Conservation (phyloP, 208 protist genomes). For the Acanthamoeba culbertsoni region DNA sequence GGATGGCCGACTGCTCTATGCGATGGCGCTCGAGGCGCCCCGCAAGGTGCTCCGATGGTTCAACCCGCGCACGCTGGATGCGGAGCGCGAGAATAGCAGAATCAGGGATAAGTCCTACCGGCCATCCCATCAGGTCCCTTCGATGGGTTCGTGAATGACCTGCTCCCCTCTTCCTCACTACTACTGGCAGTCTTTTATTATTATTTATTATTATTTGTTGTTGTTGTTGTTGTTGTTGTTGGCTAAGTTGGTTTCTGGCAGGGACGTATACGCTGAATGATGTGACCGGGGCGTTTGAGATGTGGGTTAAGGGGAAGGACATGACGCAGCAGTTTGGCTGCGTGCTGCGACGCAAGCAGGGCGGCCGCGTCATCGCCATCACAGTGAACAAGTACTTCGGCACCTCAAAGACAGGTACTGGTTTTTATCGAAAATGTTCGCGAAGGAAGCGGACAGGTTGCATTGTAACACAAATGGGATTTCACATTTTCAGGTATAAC, state of each 20-base stretch:
- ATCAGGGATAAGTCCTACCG: background rate
- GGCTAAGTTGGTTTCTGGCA: too few relatives aligned
- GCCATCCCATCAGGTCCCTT: background rate
- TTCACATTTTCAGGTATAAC: background rate
- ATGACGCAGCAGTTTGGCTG: constrained; percentile 11
- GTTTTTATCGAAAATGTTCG: background rate
- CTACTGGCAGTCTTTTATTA: background rate
- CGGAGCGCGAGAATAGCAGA: background rate
- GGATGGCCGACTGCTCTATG: background rate
- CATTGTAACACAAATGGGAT: background rate
- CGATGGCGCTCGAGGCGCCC: constrained; percentile 16
- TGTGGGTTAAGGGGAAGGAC: constrained; percentile 5
- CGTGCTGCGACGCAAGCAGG: background rate
- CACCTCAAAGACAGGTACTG: background rate
- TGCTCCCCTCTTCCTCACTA: background rate
- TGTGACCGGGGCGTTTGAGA: background rate
- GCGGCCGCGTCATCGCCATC: constrained; percentile 10
- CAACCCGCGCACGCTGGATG: background rate
- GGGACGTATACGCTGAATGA: background rate
- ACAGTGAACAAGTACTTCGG: background rate
- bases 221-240: too few relatives aligned
- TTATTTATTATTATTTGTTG: background rate
- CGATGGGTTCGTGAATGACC: background rate
- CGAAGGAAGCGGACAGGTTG: background rate
- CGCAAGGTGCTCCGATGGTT: constrained; percentile 52